phyloP scores from a whole-genome alignment of 805 yeast species.

The Yarrowia sp. region DNA sequence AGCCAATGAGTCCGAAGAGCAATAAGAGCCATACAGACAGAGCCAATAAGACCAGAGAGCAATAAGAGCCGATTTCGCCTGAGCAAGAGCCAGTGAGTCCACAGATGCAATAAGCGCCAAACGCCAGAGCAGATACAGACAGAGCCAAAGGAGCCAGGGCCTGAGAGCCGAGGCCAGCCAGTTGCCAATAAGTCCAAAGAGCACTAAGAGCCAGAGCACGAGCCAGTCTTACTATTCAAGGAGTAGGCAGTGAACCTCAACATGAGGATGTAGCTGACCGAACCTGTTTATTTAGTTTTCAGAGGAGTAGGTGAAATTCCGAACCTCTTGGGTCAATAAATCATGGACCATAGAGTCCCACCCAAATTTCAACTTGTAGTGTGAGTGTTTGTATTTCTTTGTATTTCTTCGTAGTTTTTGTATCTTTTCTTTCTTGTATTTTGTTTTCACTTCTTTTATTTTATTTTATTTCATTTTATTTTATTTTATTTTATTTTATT shows the following conservation, averaged over 20 bases:
- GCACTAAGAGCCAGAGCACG: not conserved
- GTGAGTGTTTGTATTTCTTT: too few species aligned
- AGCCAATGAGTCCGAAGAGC: too few species aligned
- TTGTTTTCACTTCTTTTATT: not conserved
- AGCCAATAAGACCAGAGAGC: not conserved
- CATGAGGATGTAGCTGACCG: conserved; percentile 3
- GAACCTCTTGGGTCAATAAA: conserved; percentile 4
- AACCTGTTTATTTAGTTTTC: not conserved
- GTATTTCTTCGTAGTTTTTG: not conserved
- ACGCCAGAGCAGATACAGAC: too few species aligned
- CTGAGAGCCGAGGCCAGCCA: too few species aligned
- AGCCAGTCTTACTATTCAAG: not conserved
- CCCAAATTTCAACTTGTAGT: too few species aligned
- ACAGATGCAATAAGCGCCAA: not conserved
- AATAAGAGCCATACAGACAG: too few species aligned
- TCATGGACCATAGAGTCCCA: too few species aligned
- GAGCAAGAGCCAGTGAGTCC: not conserved
- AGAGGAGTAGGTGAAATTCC: conserved; percentile 15
- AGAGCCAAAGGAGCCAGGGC: too few species aligned
- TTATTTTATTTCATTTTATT: too few species aligned
- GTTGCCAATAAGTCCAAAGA: not conserved
- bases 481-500: too few species aligned
- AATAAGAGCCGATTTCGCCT: not conserved
- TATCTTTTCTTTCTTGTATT: not conserved
- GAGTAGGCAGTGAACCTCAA: conserved; percentile 5